Evolutionary conservation across 768 basidiomycete genomes (phyloP).

Genomic region (Pulveroboletus sp.): DNA sequence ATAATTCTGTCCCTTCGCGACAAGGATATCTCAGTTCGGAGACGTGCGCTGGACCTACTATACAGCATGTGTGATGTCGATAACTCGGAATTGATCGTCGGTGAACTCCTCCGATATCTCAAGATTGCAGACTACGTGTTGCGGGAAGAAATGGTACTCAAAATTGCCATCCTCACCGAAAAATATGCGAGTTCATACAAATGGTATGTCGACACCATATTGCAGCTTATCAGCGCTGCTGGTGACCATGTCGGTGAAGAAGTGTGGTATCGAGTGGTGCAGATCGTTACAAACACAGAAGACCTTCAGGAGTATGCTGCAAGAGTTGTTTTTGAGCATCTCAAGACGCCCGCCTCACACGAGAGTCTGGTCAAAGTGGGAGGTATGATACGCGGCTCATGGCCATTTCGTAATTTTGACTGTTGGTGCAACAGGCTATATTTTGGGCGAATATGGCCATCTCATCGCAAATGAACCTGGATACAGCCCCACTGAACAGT

Average conservation of each 20-base stretch:
- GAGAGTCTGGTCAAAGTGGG: conserved; percentile 96
- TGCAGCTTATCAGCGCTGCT: conserved; percentile 92
- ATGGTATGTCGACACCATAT: conserved; percentile 98
- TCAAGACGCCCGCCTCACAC: conserved; percentile 80
- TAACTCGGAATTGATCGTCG: conserved; percentile 94
- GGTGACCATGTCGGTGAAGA: conserved; percentile 99
- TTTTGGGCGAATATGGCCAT: conserved; percentile 97
- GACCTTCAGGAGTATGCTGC: conserved; percentile 96
- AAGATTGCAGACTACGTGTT: conserved; percentile 95
- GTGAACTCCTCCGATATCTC: conserved; percentile 89
- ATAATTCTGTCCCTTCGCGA: conserved; percentile 94
- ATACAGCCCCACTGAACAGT: conserved; percentile 92
- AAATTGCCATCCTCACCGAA: conserved; percentile 98
- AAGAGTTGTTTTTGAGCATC: conserved; percentile 83
- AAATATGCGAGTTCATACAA: conserved; percentile 97
- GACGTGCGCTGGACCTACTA: conserved; percentile 89
- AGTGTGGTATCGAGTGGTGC: conserved; percentile 99
- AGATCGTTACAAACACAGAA: conserved; percentile 98
- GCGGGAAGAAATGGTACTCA: conserved; percentile 97
- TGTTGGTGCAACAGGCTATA: conserved; percentile 62
- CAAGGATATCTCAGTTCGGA: conserved; percentile 93
- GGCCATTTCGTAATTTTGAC: conserved; percentile 9
- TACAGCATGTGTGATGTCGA: conserved; percentile 99
- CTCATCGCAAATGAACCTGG: conserved; percentile 93
- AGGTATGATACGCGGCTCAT: conserved; percentile 44